Percentiles rank a stretch among this genome's conserved stretches.
phyloP scores from a whole-genome alignment of 179 eudicot species.

The Beta corolliflora region DNA sequence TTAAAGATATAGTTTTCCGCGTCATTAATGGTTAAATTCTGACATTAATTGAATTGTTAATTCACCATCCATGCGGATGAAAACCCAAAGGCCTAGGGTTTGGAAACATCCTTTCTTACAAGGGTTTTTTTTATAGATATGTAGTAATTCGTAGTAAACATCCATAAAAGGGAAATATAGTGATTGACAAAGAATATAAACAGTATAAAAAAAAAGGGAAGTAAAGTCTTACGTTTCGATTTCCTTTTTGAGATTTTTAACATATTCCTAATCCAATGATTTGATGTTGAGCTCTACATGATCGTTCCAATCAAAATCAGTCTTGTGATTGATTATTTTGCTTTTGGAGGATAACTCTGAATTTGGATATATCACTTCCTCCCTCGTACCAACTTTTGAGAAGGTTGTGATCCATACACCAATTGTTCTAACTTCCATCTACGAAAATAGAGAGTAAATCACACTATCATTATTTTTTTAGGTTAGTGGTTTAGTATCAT shows the following conservation, averaged over 20 bases:
- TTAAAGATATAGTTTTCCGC: too few relatives aligned
- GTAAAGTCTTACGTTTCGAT: slow-evolving; percentile 5
- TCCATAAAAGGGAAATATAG: background rate
- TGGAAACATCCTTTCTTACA: too few relatives aligned
- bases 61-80: too few relatives aligned
- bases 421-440: slow-evolving; percentile 13
- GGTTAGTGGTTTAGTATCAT: too few relatives aligned
- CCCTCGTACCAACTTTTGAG: slow-evolving; percentile 8
- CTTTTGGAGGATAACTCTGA: slow-evolving; percentile 7
- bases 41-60: too few relatives aligned
- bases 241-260: background rate
- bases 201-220: background rate
- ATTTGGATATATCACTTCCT: slow-evolving; percentile 22
- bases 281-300: background rate
- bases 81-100: too few relatives aligned
- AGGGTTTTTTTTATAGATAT: too few relatives aligned
- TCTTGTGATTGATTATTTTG: slow-evolving; percentile 7
- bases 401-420: slow-evolving; percentile 17
- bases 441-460: background rate
- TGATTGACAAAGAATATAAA: too few relatives aligned
- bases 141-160: background rate
- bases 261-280: background rate
- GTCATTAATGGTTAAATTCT: too few relatives aligned
- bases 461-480: too few relatives aligned
- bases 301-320: slow-evolving; percentile 11